Percentiles rank a stretch among this genome's conserved stretches.
Evolutionary conservation across 1,139 yeast genomes (phyloP).

Genomic region (Zygoascus meyerae): DNA sequence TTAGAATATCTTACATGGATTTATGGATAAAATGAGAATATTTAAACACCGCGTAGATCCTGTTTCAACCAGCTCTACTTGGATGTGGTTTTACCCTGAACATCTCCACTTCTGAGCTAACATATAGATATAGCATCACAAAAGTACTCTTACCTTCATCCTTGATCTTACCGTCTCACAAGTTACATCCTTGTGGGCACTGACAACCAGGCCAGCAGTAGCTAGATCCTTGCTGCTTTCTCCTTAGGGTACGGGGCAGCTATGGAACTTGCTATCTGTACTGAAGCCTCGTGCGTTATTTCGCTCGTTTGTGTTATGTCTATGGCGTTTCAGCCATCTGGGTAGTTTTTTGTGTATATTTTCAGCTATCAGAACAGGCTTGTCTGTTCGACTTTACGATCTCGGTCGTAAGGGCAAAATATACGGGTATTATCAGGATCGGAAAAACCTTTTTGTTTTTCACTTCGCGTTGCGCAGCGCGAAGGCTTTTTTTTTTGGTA

Average conservation of each 20-base stretch:
- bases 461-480: not conserved
- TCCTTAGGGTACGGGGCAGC: conserved; percentile 1
- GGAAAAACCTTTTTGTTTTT: not conserved
- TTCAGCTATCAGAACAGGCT: conserved; percentile 3
- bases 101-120: no score
- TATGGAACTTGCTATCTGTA: not conserved
- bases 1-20: not conserved
- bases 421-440: not conserved
- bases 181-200: no score
- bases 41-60: no score
- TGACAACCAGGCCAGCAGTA: conserved; percentile 2
- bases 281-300: conserved; percentile 5
- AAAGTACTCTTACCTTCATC: no score
- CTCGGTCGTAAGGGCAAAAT: not conserved
- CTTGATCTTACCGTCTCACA: no score
- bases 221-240: not conserved
- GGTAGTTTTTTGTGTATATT: conserved; percentile 2
- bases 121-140: no score
- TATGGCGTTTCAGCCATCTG: not conserved
- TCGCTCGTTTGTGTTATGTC: conserved; percentile 7
- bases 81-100: no score
- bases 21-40: not conserved
- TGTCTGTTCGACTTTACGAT: not conserved
- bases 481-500: not conserved
- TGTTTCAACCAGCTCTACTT: no score